These are phyloP conservation scores for Nepenthes alata DNA, from an alignment of 179 eudicot genomes.

Conservation along the genomic window DNA sequence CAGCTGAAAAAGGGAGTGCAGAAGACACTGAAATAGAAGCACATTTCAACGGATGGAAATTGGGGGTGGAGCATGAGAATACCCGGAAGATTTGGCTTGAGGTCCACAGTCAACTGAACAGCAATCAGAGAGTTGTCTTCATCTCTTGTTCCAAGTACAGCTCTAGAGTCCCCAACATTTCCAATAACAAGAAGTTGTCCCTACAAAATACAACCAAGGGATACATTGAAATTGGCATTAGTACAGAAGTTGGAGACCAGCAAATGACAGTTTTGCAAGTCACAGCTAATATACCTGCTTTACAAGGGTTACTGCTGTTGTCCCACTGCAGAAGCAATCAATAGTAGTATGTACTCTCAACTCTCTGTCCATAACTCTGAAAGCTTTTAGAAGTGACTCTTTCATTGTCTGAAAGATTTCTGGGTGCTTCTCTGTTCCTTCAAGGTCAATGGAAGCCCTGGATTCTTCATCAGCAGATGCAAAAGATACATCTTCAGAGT, in stretches of 20 bases:
- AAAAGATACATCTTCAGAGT: conserved; percentile 29
- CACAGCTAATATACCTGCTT: conserved; percentile 45
- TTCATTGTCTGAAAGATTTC: conserved; percentile 37
- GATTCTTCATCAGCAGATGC: conserved; percentile 34
- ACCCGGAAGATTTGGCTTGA: conserved; percentile 96
- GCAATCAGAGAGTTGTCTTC: conserved; percentile 41
- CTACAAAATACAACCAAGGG: conserved; percentile 20
- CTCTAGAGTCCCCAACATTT: conserved; percentile 94
- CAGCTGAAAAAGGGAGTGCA: background rate
- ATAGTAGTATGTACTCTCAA: conserved; percentile 36
- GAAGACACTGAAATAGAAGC: background rate
- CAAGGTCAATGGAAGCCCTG: conserved; percentile 23
- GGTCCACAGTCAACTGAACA: conserved; percentile 71
- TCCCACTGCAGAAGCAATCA: conserved; percentile 82
- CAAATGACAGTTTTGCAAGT: background rate
- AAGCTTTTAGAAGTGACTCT: conserved; percentile 50
- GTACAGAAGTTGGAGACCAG: background rate
- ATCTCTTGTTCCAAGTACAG: conserved; percentile 70
- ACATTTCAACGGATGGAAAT: background rate
- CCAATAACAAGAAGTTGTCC: conserved; percentile 72
- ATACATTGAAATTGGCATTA: background rate
- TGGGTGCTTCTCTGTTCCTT: conserved; percentile 30
- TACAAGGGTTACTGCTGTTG: conserved; percentile 69
- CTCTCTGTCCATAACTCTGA: conserved; percentile 69
- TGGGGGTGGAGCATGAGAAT: background rate